Base-by-base conservation (phyloP, 1,284 basidiomycete genomes). In the Fomitopsis schrenkii region DNA sequence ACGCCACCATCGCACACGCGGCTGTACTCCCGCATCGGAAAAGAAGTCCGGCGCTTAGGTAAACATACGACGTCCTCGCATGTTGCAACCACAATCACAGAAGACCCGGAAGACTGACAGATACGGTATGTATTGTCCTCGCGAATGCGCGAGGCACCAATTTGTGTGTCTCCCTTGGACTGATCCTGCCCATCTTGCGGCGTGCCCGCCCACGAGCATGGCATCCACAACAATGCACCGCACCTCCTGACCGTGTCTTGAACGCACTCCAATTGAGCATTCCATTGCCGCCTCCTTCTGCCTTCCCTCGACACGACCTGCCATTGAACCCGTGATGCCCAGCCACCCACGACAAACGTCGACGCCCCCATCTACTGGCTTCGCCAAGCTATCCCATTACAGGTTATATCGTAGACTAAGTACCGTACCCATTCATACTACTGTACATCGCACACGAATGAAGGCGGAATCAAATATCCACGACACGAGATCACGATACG, bases 51-150 rank as follows among this genome's bases (percentile, higher is more conserved):
- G 68, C 68, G 68, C 68, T 71, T 70, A 71, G 68, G 68, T 70
- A 72, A 72, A 66, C 64, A 65, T 68, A 67, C 70, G 69, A 66
- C 64, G 57, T 42, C 68, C 64, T 67, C 65, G 63, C 63, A 63
- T 60, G 35, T 48, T 48, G 63, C 62, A 59, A 67, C 66, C 42
- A 59, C 64, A 60, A 65, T 67, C 66, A 65, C 56, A 55, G 58
- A 59, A 53, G 41, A 3, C 33, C 42, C 42, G 42, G 55, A 35
- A 38, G 40, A 28, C 42, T 62, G 58, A 61, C 65, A 66, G 65
- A 66, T 59, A 48, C 58, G 52, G 52, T 38, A 54, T 40, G 22
- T 35, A 54, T 54, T 40, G 12, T 54, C 36, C 52, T 19, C 7
- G 33, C 59, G 50, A 62, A 44, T 48, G 53, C 63, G 52, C 61